Evolutionary conservation across 140 eudicot genomes (phyloP), one percentile per base, ranked within the genome.

Genomic region (Ambrosia hybrid): DNA sequence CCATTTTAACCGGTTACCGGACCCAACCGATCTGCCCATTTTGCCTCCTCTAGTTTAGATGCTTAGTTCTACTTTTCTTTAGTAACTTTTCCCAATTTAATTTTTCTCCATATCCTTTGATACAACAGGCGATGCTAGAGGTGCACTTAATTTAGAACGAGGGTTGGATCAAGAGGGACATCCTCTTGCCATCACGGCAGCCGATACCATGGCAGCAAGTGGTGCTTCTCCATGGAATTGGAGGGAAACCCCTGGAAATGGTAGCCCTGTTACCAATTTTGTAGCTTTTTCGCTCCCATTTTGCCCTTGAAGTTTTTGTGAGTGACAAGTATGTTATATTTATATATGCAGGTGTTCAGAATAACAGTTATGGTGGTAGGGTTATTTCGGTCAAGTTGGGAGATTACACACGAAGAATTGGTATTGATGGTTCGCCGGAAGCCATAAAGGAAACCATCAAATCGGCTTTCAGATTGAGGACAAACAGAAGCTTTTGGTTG

Each of bases 161-260:
- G 82, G 82, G 36, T 73, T 85, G 88, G 96, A 92, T 82, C 92
- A 92, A 62, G 98, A 92, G 6, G 96, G 96, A 26, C 96, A 87
- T 57, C 96, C 98, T 60, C 96, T 92, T 80, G 96, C 96, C 64
- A 87, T 90, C 67, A 78, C 97, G 51, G 83, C 92, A 8, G 90
- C 91, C 9, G 97, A 90, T 69, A 83, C 89, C 59, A 86, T 94
- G 72, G 83, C 85, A 37, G 96, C 91, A 41, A 80, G 79, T 60
- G 97, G 91, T 36, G 89, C 81, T 79, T 82, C 96, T 64, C 94
- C 98, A 9, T 89, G 97, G 95, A 86, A 84, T 67, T 88, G 96
- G 97, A 73, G 96, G 70, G 99, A 84, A 63, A 83, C 89, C 17
- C 92, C 99, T 61, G 97, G 84, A 80, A 90, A 82, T 68, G 97